Evolutionary conservation across 2,329 filamentous ascomycete species (phyloP), one percentile per base, ranked within the genome.

Genomic region (Hypoxylon sp.): DNA sequence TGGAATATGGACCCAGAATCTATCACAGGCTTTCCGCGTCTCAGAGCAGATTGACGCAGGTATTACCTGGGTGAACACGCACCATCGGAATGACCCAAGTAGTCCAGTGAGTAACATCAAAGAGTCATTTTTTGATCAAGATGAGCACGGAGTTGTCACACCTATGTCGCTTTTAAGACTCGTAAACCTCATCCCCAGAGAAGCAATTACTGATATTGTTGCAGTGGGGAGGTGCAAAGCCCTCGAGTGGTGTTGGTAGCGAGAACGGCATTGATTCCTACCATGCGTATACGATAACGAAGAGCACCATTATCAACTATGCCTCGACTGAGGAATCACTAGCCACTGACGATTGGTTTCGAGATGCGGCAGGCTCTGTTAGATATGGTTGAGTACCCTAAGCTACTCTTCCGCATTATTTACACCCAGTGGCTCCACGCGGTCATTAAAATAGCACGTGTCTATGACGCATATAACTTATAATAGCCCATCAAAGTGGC

Each of bases 1-100:
- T 24, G 92, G 90, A 26, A 84, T 95, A 19, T 93, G 94, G 88
- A 95, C 92, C 31, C 87, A 82, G 70, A 90, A 94, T 79, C 83
- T 94, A 76, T 89, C 90, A 78, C 92, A 90, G 51, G 91, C 91
- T 63, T 87, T 94, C 76, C 87, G 92, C 39, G 90, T 94, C 2
- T 89, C 91, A 57, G 91, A 93, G 76, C 84, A 84, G 48, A 85
- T 95, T 71, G 86, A 88, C 70, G 91, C 92, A 0, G 92, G 91
- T 68, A 86, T 85, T 61, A 82, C 84, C 1, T 87, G 85, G 84
- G 81, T 85, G 44, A 84, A 84, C 62, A 93, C 85, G 0, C 90
- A 93, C 78, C 90, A 93, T 75, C 84, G 90, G 35, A 93, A 92
- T 72, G 91, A 92, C 71, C 90, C 91, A 0, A 90, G 89, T 71